Evolutionary conservation across 495 filamentous ascomycete species (phyloP).

Genomic region (Neurospora sp.): DNA sequence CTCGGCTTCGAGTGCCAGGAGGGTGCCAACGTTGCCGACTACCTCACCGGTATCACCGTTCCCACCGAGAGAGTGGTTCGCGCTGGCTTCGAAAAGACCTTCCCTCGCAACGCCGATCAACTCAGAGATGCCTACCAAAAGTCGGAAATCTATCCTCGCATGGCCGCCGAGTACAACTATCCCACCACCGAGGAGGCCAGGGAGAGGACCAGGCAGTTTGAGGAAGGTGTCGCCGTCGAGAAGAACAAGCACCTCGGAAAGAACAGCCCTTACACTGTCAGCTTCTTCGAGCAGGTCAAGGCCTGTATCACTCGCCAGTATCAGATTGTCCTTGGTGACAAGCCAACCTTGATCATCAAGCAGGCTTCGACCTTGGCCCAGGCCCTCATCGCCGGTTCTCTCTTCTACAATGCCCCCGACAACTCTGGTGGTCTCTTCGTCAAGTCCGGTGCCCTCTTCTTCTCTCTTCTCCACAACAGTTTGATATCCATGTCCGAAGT

Average conservation of each 20-base stretch:
- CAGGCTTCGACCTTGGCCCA: conserved; percentile 47
- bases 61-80: conserved; percentile 15
- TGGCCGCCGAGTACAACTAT: conserved; percentile 41
- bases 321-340: conserved; percentile 51
- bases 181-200: conserved; percentile 34
- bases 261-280: conserved; percentile 42
- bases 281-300: conserved; percentile 45
- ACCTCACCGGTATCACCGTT: conserved; percentile 37
- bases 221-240: conserved; percentile 35
- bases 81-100: conserved; percentile 25
- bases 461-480: conserved; percentile 69
- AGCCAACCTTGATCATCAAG: conserved; percentile 48
- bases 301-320: conserved; percentile 44
- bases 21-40: conserved; percentile 49
- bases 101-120: conserved; percentile 36
- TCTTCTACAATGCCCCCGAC: conserved; percentile 61
- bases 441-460: conserved; percentile 52
- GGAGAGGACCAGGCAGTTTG: conserved; percentile 38
- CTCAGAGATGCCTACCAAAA: conserved; percentile 31
- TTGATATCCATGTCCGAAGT: conserved; percentile 72
- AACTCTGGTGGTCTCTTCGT: conserved; percentile 46
- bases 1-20: conserved; percentile 42
- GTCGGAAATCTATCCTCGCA: conserved; percentile 23
- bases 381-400: conserved; percentile 61
- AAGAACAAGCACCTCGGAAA: conserved; percentile 30